These are phyloP conservation scores for Leccinum huronense DNA, from an alignment of 1,284 basidiomycete species.

Conservation along the genomic window DNA sequence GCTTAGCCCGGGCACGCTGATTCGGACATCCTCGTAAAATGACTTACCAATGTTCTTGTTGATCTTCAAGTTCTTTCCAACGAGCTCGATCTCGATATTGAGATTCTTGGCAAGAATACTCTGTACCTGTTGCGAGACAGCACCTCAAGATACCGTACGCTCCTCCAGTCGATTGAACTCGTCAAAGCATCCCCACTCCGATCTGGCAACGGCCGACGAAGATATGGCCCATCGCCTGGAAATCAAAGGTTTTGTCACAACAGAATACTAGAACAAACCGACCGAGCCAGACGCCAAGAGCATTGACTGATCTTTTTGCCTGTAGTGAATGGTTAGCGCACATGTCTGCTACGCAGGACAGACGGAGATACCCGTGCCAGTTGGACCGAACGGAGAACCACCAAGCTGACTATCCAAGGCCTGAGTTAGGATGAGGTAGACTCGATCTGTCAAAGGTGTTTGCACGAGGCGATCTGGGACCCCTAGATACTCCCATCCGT, in stretches of 20 bases:
- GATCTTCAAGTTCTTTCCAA: conserved; percentile 91
- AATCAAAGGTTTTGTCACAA: conserved; percentile 99
- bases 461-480: conserved; percentile 97
- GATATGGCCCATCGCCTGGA: conserved; percentile 99
- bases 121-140: conserved; percentile 96
- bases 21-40: not conserved
- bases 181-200: conserved; percentile 99
- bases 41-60: conserved; percentile 85
- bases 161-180: conserved; percentile 99
- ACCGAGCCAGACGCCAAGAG: conserved; percentile 95
- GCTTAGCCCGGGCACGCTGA: conserved; percentile 8
- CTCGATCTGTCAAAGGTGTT: conserved; percentile 97
- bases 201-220: conserved; percentile 99
- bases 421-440: conserved; percentile 96
- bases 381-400: conserved; percentile 97
- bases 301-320: conserved; percentile 99
- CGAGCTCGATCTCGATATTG: conserved; percentile 87
- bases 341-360: conserved; percentile 42
- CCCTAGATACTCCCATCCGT: conserved; percentile 98
- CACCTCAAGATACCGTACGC: conserved; percentile 79
- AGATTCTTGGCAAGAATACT: conserved; percentile 80
- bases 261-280: conserved; percentile 99
- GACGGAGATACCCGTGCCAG: conserved; percentile 77
- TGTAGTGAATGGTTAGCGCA: conserved; percentile 30
- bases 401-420: conserved; percentile 94